Evolutionary conservation across 768 basidiomycete species (phyloP), one percentile per base, ranked within the genome.

Genomic region (Crucibulum laeve): DNA sequence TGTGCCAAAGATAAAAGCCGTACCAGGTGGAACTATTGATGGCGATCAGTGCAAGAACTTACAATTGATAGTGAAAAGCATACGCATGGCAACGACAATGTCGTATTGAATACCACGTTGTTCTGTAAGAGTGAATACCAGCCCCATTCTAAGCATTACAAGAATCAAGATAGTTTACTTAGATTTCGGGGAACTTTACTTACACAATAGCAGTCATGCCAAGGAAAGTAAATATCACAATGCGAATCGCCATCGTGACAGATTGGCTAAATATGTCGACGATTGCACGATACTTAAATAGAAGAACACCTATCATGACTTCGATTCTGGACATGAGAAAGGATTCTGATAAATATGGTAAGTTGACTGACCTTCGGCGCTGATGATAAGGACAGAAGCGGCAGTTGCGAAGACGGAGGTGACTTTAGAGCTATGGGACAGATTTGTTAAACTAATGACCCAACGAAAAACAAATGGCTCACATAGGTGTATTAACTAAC

Each of bases 51-150:
- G 30, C 15, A 13, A 15, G 30, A 32, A 3, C 15, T 32, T 15
- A 13, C 30, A 32, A 32, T 13, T 13, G 30, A 32, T 32, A 11
- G 11, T 6, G n/a, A 14, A 13, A 15, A 17, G 43, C 55, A 35
- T 28, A 64, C 63, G 52, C 26, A 45, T 46, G 22, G 56, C 56
- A 25, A 67, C 48, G 3, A 62, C 44, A 33, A 65, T 43, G 37
- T 65, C 65, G 25, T 61, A 63, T 25, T 55, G 49, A 10, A 58
- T 51, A 4, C 60, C 59, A 10, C 54, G 44, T 5, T 48, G 49
- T 10, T 43, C 25, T 1, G 59, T 58, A 15, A 57, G 41, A 11
- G 50, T 48, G 28, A 57, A 65, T 3, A 59, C 51, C 24, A 64
- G 30, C 4, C 54, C 57, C 48, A n/a, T 63, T 67, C 28, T 5